Conservation (phyloP, 441 rosid genomes). For the Brassica balearica region DNA sequence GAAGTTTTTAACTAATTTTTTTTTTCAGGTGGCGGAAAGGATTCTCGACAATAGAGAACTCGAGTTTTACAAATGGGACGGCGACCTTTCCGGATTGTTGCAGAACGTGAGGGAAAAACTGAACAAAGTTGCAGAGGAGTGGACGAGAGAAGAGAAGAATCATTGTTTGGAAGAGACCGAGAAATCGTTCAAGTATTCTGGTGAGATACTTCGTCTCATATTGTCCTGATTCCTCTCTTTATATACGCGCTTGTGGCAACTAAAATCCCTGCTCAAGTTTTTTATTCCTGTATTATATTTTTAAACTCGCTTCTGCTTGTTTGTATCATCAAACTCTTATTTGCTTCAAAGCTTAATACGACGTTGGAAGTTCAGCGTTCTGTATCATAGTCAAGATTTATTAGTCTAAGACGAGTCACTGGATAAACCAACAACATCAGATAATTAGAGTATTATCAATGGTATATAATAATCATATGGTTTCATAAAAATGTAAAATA, state of each 20-base stretch:
- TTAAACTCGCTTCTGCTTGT: neutral
- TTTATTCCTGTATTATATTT: slow-evolving; percentile 15
- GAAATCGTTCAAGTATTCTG: slow-evolving; percentile 88
- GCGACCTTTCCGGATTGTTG: slow-evolving; percentile 74
- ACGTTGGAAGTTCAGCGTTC: neutral
- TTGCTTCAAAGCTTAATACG: slow-evolving; percentile 32
- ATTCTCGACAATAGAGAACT: slow-evolving; percentile 74
- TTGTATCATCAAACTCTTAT: slow-evolving; percentile 21
- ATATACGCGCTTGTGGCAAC: neutral
- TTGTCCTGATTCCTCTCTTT: slow-evolving; percentile 53
- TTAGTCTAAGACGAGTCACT: neutral
- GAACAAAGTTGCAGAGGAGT: slow-evolving; percentile 82
- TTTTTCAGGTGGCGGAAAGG: slow-evolving; percentile 72
- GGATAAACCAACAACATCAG: neutral
- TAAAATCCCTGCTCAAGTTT: slow-evolving; percentile 33
- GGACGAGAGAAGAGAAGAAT: slow-evolving; percentile 93
- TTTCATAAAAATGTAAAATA: neutral
- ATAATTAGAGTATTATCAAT: neutral
- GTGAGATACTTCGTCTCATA: slow-evolving; percentile 85
- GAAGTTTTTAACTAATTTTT: slow-evolving; percentile 5
- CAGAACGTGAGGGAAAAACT: slow-evolving; percentile 89
- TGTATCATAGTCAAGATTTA: neutral
- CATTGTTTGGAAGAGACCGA: slow-evolving; percentile 96
- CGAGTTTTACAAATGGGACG: slow-evolving; percentile 96
- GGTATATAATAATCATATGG: neutral